These are phyloP conservation scores for Boletus patriciae DNA, from an alignment of 768 basidiomycete genomes.

Conservation along the genomic window DNA sequence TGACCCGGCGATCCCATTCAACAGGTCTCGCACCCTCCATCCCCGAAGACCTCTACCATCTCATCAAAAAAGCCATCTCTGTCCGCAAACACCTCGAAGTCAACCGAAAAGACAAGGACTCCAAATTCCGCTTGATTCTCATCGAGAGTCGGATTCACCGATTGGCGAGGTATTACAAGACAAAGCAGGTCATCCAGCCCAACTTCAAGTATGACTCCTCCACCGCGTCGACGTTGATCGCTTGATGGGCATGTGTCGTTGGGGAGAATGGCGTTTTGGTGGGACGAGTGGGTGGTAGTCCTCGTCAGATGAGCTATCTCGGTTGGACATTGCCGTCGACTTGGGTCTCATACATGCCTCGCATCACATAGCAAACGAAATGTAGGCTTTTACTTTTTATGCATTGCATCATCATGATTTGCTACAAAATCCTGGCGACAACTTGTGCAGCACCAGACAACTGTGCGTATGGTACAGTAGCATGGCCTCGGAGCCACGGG, in stretches of 20 bases:
- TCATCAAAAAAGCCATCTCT: conserved; percentile 99
- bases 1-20: background rate
- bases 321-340: background rate
- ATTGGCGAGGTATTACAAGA: conserved; percentile 98
- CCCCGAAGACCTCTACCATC: conserved; percentile 99
- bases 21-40: conserved; percentile 93
- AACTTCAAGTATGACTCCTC: conserved; percentile 98
- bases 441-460: too few relatives aligned
- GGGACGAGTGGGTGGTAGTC: conserved; percentile 1
- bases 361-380: conserved; percentile 10
- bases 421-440: too few relatives aligned
- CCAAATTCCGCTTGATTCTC: conserved; percentile 93
- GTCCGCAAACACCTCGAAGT: conserved; percentile 98
- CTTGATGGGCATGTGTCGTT: conserved; percentile 45
- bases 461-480: too few relatives aligned
- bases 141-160: conserved; percentile 99
- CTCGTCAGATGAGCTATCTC: background rate
- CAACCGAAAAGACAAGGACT: conserved; percentile 99
- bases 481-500: too few relatives aligned
- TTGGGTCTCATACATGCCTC: conserved; percentile 7
- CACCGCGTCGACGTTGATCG: conserved; percentile 89
- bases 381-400: conserved; percentile 23
- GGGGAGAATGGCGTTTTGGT: background rate
- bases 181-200: conserved; percentile 95
- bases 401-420: conserved; percentile 11